A percentile compares a stretch with the other conserved stretches of the same genome.
Conservation (phyloP, 139 green algal species). For the Chlorella sp. region DNA sequence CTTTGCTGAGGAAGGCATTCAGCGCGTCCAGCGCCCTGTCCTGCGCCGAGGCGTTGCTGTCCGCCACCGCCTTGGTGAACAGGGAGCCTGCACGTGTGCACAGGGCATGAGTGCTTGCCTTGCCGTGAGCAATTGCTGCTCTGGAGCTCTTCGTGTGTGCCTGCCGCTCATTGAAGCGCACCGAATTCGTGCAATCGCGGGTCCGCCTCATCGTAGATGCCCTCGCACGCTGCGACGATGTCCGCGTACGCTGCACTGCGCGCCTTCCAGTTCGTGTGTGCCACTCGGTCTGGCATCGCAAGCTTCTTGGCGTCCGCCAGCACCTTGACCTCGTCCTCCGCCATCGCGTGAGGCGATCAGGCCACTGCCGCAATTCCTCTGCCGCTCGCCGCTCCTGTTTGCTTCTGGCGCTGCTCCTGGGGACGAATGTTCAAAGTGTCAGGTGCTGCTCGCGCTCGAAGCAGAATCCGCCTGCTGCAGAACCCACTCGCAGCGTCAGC, state of each 20-base stretch:
- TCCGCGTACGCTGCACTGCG: conserved; percentile 71
- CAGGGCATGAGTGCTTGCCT: too few relatives aligned
- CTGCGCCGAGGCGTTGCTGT: conserved; percentile 83
- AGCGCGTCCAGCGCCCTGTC: conserved; percentile 88
- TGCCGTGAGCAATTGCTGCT: too few relatives aligned
- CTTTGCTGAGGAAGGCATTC: conserved; percentile 49
- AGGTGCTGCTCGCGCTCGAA: too few relatives aligned
- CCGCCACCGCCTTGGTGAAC: conserved; percentile 71
- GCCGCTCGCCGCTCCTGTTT: too few relatives aligned
- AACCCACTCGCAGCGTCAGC: too few relatives aligned
- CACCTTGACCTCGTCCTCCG: conserved; percentile 4
- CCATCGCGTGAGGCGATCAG: too few relatives aligned
- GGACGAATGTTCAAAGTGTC: too few relatives aligned
- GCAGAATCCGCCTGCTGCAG: too few relatives aligned
- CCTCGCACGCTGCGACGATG: conserved; percentile 46
- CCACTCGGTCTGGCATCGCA: conserved; percentile 51
- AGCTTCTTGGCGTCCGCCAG: conserved; percentile 12
- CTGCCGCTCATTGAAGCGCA: conserved; percentile 15
- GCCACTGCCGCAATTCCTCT: too few relatives aligned
- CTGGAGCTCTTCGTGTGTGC: not conserved
- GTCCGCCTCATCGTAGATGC: conserved; percentile 56
- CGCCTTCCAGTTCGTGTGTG: conserved; percentile 91
- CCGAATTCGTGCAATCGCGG: conserved; percentile 59
- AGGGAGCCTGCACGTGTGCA: conserved; percentile 70
- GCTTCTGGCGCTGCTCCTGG: too few relatives aligned